Evolutionary conservation across 495 filamentous ascomycete genomes (phyloP), one percentile per base, ranked within the genome.

Genomic region (Aeminium ludgeri): DNA sequence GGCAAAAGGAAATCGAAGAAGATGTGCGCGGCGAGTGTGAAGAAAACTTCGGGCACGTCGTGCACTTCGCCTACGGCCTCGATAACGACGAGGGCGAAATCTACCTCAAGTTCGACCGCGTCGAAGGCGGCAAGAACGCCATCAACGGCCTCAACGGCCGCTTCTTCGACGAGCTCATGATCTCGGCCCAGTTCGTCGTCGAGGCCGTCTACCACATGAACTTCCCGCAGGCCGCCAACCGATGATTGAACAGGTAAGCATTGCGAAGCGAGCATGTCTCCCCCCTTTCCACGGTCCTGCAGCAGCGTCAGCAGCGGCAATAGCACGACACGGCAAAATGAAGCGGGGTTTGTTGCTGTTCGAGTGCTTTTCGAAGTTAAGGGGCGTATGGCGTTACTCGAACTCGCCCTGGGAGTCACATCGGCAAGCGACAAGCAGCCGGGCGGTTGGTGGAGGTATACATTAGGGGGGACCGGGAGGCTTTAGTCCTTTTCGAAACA

Each of bases 81-180:
- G 72, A 82, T 48, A 93, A 89, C 60, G 84, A 81, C 39, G 73
- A 81, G 57, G 91, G 91, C 63, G 91, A 96, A 55, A 87, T 99
- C 54, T 99, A 94, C 61, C 73, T 96, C 56, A 96, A 96, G 61
- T 99, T 96, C 58, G 83, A 94, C 64, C 78, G 82, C 46, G 82
- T 95, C 42, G 73, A 82, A 52, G 89, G 86, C 41, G 91, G 87
- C 53, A 82, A 94, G 58, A 96, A 95, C 50, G 89, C 91, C 43
- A 86, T 94, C 67, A 89, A 92, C 58, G 91, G 91, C 46, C 69
- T 99, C 40, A 99, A 96, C 59, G 91, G 91, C 34, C 77, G 91
- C 49, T 92, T 84, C 65, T 99, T 96, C 56, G 86, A 81, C 43
- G 85, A 83, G 41, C 70, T 70, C 43, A 80, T 82, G 63, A 92